Evolutionary conservation across 1,139 yeast species (phyloP).

Genomic region (Sugiyamaella paludigena): DNA sequence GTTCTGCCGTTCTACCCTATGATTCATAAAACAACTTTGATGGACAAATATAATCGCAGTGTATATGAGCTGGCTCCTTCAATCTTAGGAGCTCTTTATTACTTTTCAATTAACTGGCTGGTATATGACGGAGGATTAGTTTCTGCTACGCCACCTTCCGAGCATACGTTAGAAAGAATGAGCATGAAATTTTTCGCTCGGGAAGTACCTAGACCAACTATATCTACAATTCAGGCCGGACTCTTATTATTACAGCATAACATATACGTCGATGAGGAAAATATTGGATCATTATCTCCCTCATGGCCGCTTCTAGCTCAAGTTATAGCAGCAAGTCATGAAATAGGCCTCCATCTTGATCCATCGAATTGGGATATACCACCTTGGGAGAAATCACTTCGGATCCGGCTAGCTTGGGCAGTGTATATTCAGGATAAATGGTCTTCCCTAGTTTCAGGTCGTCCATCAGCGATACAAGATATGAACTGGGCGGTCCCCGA

Average conservation of each 20-base stretch:
- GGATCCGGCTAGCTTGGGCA: constrained; percentile 33
- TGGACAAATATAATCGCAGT: constrained; percentile 27
- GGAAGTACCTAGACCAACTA: constrained; percentile 27
- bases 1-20: constrained; percentile 28
- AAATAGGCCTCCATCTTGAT: constrained; percentile 30
- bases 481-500: constrained; percentile 38
- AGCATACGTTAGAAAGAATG: constrained; percentile 24
- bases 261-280: constrained; percentile 24
- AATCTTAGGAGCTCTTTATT: constrained; percentile 26
- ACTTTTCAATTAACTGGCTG: constrained; percentile 30
- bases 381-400: constrained; percentile 28
- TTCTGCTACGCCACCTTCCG: constrained; percentile 18
- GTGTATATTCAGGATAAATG: constrained; percentile 35
- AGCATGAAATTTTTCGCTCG: constrained; percentile 22
- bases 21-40: constrained; percentile 28
- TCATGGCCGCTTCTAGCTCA: constrained; percentile 30
- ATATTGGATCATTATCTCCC: constrained; percentile 20
- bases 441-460: constrained; percentile 32
- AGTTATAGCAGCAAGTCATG: constrained; percentile 26
- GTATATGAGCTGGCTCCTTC: constrained; percentile 29
- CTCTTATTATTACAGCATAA: constrained; percentile 27
- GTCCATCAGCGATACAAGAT: constrained; percentile 31
- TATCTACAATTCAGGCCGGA: constrained; percentile 31
- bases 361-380: constrained; percentile 28
- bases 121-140: constrained; percentile 26